These are phyloP conservation scores for Cercospora brassicicola DNA, from an alignment of 2,329 filamentous ascomycete genomes.

Conservation along the genomic window DNA sequence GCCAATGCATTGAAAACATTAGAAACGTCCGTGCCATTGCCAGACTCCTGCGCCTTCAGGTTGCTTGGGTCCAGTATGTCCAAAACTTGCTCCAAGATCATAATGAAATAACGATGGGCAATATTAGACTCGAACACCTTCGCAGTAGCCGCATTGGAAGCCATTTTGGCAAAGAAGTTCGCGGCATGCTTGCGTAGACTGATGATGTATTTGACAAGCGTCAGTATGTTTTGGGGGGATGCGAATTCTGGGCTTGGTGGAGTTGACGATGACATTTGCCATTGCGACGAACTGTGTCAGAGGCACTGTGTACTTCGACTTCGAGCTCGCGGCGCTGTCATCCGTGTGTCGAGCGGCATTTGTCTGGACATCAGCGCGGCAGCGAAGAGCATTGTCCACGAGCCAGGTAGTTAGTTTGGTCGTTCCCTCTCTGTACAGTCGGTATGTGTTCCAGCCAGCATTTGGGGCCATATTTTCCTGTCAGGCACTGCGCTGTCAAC, in stretches of 20 bases:
- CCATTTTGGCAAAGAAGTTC: neutral
- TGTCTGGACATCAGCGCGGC: constrained; percentile 2
- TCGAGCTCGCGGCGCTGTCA: neutral
- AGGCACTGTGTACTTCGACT: neutral
- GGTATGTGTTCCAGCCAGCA: neutral
- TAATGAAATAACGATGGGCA: neutral
- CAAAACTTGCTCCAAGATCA: neutral
- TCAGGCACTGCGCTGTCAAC: too few species aligned
- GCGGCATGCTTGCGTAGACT: neutral
- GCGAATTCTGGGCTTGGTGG: neutral
- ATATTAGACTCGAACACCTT: neutral
- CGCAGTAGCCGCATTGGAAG: neutral
- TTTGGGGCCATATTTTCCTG: neutral
- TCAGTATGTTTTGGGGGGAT: neutral
- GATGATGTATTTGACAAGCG: neutral
- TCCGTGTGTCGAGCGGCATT: neutral
- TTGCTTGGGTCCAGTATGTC: neutral
- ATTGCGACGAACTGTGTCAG: neutral
- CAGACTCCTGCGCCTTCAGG: neutral
- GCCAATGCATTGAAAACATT: neutral
- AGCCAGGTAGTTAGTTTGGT: constrained; percentile 17
- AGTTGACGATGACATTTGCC: neutral
- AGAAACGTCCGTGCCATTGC: neutral
- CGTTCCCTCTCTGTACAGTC: constrained; percentile 16
- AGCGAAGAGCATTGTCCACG: constrained; percentile 16